Percentiles rank a stretch among this genome's conserved stretches.
Conservation (phyloP, 805 yeast genomes). For the Wickerhamomyces kurtzmanii region DNA sequence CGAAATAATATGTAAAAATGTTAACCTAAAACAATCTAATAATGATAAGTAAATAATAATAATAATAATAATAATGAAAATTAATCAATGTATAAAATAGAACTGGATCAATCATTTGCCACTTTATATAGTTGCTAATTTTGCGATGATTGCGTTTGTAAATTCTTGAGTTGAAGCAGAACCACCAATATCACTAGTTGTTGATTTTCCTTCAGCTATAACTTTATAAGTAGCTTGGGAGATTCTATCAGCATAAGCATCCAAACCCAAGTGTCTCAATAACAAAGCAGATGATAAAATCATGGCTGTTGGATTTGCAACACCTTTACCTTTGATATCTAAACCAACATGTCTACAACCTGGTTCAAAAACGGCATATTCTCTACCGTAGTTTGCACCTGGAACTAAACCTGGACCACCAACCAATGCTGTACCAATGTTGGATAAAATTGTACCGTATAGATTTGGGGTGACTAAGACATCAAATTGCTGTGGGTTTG, state of each 20-base stretch:
- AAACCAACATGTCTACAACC: constrained; percentile 99
- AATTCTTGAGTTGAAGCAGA: constrained; percentile 82
- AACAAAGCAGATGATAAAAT: constrained; percentile 83
- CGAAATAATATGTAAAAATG: too few species aligned
- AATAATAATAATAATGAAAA: background rate
- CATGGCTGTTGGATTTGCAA: constrained; percentile 98
- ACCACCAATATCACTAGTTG: constrained; percentile 93
- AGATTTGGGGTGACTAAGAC: constrained; percentile 96
- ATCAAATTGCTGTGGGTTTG: constrained; percentile 96
- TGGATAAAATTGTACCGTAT: constrained; percentile 95
- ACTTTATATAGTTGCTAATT: constrained; percentile 29
- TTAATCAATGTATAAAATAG: background rate
- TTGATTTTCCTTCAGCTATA: constrained; percentile 75
- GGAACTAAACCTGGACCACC: constrained; percentile 99
- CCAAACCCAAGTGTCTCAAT: constrained; percentile 92
- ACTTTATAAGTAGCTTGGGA: constrained; percentile 85
- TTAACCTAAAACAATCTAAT: too few species aligned
- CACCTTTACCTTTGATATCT: constrained; percentile 88
- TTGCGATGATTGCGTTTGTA: constrained; percentile 80
- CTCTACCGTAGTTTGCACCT: constrained; percentile 97
- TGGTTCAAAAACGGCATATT: constrained; percentile 96
- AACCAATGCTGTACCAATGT: constrained; percentile 93
- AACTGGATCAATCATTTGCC: too few species aligned
- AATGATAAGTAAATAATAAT: too few species aligned
- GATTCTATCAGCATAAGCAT: constrained; percentile 75